A percentile compares a stretch with the other conserved stretches of the same genome.
Evolutionary conservation across 148 eudicot genomes (phyloP).

Genomic region (Simmondsia chinensis): DNA sequence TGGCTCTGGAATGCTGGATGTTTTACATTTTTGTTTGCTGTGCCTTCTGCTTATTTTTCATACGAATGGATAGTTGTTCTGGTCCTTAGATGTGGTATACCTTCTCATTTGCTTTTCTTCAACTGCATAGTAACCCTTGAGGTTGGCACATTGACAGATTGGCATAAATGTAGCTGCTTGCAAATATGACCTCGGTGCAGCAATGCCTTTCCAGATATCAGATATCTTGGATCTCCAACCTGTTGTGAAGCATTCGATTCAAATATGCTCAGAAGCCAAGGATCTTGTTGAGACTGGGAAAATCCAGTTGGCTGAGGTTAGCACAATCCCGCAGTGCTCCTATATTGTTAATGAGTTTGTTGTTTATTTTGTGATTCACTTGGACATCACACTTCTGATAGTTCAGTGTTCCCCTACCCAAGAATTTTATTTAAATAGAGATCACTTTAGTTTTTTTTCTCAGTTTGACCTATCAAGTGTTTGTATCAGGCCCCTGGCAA

Average conservation of each 20-base stretch:
- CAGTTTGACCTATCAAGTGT: too few species aligned
- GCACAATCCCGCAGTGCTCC: background rate
- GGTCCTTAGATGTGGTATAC: background rate
- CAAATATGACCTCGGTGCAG: constrained; percentile 68
- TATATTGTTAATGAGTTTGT: too few species aligned
- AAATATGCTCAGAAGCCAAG: constrained; percentile 86
- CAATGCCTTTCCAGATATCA: constrained; percentile 59
- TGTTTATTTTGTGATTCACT: too few species aligned
- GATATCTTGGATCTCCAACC: constrained; percentile 86
- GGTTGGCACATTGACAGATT: constrained; percentile 37
- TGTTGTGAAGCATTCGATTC: constrained; percentile 88
- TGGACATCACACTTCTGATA: too few species aligned
- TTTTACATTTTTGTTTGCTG: too few species aligned
- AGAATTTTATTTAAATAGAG: too few species aligned
- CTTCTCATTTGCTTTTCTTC: background rate
- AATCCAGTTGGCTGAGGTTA: constrained; percentile 87
- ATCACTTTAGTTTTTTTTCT: too few species aligned
- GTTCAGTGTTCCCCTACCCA: too few species aligned
- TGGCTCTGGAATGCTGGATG: too few species aligned
- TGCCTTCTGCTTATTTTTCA: too few species aligned
- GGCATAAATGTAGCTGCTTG: constrained; percentile 77
- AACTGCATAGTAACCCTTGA: too few species aligned
- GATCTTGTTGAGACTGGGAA: constrained; percentile 95
- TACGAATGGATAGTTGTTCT: background rate
- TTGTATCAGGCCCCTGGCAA: too few species aligned